A percentile compares a stretch with the other conserved stretches of the same genome.
Conservation (phyloP, 2,329 filamentous ascomycete species). For the Fusarium subtropicale region DNA sequence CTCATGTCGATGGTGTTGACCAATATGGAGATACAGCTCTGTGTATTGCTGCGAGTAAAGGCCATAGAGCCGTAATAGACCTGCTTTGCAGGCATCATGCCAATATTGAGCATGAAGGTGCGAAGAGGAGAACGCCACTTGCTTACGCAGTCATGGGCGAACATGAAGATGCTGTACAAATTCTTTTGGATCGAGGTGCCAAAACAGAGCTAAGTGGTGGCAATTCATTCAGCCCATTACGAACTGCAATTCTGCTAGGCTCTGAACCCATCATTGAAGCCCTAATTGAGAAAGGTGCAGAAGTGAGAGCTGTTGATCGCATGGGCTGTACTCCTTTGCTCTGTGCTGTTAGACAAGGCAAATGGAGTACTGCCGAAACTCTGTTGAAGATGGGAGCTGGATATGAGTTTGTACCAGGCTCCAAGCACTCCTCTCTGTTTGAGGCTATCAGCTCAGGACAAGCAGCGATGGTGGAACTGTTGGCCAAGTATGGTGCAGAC, state of each 20-base stretch:
- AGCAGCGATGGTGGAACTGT: not conserved
- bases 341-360: accelerated
- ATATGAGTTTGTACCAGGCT: accelerated
- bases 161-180: not conserved
- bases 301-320: accelerated
- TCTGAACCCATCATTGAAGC: accelerated
- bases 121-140: not conserved
- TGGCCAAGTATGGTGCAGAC: not conserved
- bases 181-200: not conserved
- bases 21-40: accelerated
- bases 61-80: accelerated
- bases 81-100: not conserved
- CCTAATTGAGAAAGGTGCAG: not conserved
- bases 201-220: not conserved
- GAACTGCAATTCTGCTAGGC: accelerated
- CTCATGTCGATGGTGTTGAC: not conserved
- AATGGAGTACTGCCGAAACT: not conserved
- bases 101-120: not conserved
- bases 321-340: not conserved
- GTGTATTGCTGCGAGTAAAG: accelerated
- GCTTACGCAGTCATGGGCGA: accelerated
- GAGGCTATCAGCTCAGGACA: not conserved
- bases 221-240: not conserved
- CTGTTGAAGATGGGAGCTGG: not conserved
- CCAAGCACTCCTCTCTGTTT: too few species aligned